Conservation (phyloP, 2,329 filamentous ascomycete genomes). For the Pyrenophora tritici-repentis region DNA sequence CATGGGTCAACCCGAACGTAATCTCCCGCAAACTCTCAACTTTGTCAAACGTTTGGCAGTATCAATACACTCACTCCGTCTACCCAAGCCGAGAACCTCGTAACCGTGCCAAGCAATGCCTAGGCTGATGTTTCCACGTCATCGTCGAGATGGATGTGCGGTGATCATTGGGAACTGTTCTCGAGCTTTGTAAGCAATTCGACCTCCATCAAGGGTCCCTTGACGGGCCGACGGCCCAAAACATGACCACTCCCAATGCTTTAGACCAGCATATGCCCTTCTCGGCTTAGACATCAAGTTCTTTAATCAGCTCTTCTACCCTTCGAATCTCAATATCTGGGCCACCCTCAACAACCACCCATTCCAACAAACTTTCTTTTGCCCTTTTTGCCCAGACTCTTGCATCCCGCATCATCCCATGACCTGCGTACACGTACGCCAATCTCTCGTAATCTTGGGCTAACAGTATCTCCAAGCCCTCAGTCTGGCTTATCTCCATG, state of each 20-base stretch:
- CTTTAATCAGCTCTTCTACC: constrained; percentile 24
- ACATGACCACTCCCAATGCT: too few relatives aligned
- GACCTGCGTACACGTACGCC: constrained; percentile 32
- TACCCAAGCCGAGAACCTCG: too few relatives aligned
- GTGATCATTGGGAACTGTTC: too few relatives aligned
- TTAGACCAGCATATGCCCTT: not conserved
- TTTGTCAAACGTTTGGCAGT: too few relatives aligned
- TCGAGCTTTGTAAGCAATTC: not conserved
- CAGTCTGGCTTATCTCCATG: constrained; percentile 24
- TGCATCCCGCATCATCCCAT: constrained; percentile 21
- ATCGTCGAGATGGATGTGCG: too few relatives aligned
- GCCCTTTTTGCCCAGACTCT: constrained; percentile 26
- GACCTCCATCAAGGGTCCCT: not conserved
- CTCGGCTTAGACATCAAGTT: constrained; percentile 16
- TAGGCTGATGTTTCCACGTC: too few relatives aligned
- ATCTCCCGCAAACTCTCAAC: too few relatives aligned
- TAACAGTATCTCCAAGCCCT: constrained; percentile 27
- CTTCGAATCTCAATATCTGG: constrained; percentile 19
- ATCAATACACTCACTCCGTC: too few relatives aligned
- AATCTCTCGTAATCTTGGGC: constrained; percentile 31
- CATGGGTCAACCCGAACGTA: too few relatives aligned
- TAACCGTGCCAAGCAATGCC: too few relatives aligned
- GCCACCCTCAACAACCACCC: constrained; percentile 27
- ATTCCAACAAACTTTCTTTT: constrained; percentile 23
- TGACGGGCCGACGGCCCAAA: not conserved